A percentile compares a stretch with the other conserved stretches of the same genome.
Conservation (phyloP, 148 eudicot genomes). For the Pharnaceum exiguum region DNA sequence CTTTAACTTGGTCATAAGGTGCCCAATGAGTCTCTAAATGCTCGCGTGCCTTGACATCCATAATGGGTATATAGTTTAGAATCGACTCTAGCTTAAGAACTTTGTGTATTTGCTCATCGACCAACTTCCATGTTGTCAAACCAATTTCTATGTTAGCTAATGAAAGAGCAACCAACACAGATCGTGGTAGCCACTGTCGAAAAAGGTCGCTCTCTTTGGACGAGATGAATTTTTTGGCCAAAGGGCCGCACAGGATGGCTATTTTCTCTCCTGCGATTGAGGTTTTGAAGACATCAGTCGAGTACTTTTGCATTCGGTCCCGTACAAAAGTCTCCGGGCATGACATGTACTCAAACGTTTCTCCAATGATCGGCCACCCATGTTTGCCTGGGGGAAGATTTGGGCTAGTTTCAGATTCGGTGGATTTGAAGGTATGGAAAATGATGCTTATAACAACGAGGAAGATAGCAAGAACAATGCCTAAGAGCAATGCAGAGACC, state of each 20-base stretch:
- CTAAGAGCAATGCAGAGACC: too few species aligned
- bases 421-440: too few species aligned
- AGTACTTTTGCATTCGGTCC: background rate
- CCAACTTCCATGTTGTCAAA: background rate
- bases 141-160: background rate
- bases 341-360: background rate
- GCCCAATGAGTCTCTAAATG: slow-evolving; percentile 7
- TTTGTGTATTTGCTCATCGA: background rate
- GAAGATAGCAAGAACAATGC: too few species aligned
- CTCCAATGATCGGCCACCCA: slow-evolving; percentile 12
- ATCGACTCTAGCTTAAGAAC: slow-evolving; percentile 1
- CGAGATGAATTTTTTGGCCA: slow-evolving; percentile 8
- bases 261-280: slow-evolving; percentile 4
- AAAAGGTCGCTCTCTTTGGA: background rate
- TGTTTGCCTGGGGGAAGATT: slow-evolving; percentile 9
- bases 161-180: background rate
- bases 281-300: background rate
- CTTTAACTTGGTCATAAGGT: background rate
- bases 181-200: background rate
- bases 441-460: too few species aligned
- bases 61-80: background rate
- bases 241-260: background rate
- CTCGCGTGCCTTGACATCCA: background rate
- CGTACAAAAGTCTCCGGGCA: background rate
- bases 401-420: too few species aligned